Base-by-base conservation (phyloP, 305 asterid species). In the Salvia sclarea region DNA sequence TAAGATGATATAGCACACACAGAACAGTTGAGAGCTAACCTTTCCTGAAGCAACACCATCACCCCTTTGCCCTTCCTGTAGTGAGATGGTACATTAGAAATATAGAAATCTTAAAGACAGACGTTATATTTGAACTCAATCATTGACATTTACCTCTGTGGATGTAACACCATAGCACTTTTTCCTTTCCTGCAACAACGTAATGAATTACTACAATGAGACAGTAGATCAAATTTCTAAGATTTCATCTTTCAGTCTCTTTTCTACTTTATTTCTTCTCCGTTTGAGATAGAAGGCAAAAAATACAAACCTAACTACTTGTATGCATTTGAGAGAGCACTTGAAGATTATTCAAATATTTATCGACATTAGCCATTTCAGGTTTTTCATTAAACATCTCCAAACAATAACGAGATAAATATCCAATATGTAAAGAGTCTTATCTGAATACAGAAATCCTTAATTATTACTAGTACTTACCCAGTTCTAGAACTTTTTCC, bases 381-480 rank as follows among this genome's bases (percentile, higher is more conserved):
- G 50, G 52, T 52, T 25, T 41, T 41, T 55, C 61, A 47, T 21
- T 52, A 24, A 22, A 30, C 35, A 35, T 33, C 61, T 59, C 35
- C 16, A 60, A 43, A 31, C 44, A 24, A 49, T 24, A 28, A 68
- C 6, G 35, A 53, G 37, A 64, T 50, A 37, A 12, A 45, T 35
- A 33, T 18, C 61, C 10, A 30, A 59, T 48, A 43, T 38, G 3
- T 43, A 55, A 55, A n/a, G 37, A 57, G 1, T 64, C 4, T 13
- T 57, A 57, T 25, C 30, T 60, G 45, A 68, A 37, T 48, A 66
- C 63, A 44, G 28, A 48, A 24, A 31, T 24, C 55, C 41, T 67
- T 48, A 57, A 37, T 64, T 61, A n/a, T n/a, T n/a, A n/a, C n/a
- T n/a, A n/a, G n/a, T n/a, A 83, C 97, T 82, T 78, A 88, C 98